A percentile compares a stretch with the other conserved stretches of the same genome.
Conservation (phyloP, 2,329 filamentous ascomycete genomes). For the Phaeoacremonium minimum region DNA sequence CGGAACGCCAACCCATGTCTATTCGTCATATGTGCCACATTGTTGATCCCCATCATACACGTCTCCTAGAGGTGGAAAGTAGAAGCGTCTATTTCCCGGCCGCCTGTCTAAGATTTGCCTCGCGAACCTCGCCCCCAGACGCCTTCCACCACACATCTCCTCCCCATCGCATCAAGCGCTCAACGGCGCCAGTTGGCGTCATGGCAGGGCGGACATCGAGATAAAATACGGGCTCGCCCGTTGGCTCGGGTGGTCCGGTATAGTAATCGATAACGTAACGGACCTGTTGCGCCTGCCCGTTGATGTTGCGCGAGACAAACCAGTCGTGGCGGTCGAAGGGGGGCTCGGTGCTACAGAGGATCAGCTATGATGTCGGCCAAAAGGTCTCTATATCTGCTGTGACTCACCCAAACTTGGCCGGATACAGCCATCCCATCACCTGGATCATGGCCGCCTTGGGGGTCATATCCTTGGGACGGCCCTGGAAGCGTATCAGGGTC, state of each 20-base stretch:
- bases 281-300: conserved; percentile 69
- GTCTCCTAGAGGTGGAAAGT: no score
- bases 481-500: conserved; percentile 80
- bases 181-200: conserved; percentile 73
- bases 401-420: conserved; percentile 70
- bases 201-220: conserved; percentile 90
- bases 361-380: conserved; percentile 1
- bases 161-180: conserved; percentile 83
- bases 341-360: conserved; percentile 60
- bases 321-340: conserved; percentile 98
- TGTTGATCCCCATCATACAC: no score
- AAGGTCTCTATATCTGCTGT: neutral
- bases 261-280: conserved; percentile 98
- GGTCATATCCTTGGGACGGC: conserved; percentile 81
- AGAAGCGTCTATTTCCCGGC: neutral
- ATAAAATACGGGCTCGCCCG: conserved; percentile 90
- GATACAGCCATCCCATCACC: conserved; percentile 74
- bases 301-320: conserved; percentile 74
- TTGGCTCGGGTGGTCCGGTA: conserved; percentile 73
- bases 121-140: conserved; percentile 64
- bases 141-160: conserved; percentile 93
- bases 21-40: no score
- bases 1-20: no score
- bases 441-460: conserved; percentile 87
- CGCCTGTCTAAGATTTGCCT: conserved; percentile 20